These are phyloP conservation scores for Phytophthora pinifolia DNA, from an alignment of 352 stramenopile species.

Conservation along the genomic window DNA sequence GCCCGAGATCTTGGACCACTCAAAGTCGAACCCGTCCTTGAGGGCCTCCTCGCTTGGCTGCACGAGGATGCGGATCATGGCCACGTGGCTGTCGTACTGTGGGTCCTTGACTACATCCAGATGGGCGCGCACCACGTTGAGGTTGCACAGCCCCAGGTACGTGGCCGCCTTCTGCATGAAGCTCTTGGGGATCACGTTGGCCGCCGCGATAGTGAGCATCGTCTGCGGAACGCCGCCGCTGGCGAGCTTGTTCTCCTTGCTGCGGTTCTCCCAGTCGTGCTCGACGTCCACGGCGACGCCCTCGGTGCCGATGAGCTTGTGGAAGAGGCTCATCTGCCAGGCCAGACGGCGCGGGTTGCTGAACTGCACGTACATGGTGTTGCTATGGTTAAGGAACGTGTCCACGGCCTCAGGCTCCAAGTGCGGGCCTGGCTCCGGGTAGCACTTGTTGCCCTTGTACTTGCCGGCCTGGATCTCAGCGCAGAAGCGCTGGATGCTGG, in stretches of 20 bases:
- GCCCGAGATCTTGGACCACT: constrained; percentile 80
- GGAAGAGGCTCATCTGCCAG: constrained; percentile 70
- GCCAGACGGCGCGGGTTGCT: constrained; percentile 75
- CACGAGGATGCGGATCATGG: constrained; percentile 84
- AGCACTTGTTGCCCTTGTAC: constrained; percentile 48
- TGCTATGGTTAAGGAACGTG: constrained; percentile 64
- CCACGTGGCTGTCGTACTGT: constrained; percentile 55
- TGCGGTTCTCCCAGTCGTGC: constrained; percentile 80
- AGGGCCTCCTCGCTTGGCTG: constrained; percentile 61
- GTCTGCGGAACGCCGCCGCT: constrained; percentile 55
- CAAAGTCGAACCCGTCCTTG: constrained; percentile 52
- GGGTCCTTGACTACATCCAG: constrained; percentile 94
- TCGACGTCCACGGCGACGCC: constrained; percentile 79
- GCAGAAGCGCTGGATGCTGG: constrained; percentile 65
- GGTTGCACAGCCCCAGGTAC: constrained; percentile 91
- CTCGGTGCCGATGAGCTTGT: constrained; percentile 68
- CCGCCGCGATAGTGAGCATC: constrained; percentile 82
- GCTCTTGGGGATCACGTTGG: constrained; percentile 85
- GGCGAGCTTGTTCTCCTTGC: constrained; percentile 82
- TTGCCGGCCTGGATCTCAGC: constrained; percentile 78
- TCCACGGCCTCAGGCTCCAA: constrained; percentile 69
- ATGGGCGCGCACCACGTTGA: constrained; percentile 95
- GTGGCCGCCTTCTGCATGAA: constrained; percentile 81
- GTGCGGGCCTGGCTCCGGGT: constrained; percentile 54
- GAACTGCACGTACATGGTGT: constrained; percentile 84